These are phyloP conservation scores for Sporodiniella umbellata DNA, from an alignment of 371 early-diverging fungal species.

Conservation along the genomic window DNA sequence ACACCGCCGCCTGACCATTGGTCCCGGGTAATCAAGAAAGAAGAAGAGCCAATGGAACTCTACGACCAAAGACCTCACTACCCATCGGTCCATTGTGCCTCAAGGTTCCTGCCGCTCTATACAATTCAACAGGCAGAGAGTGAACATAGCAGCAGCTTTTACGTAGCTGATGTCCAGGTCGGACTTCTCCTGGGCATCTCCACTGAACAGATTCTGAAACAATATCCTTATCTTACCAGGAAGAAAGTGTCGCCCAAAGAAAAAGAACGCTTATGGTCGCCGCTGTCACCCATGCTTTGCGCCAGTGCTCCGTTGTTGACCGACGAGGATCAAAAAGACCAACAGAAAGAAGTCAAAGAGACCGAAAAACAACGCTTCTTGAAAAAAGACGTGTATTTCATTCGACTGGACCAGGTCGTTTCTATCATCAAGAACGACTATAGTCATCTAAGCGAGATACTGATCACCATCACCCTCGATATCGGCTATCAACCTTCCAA, in stretches of 20 bases:
- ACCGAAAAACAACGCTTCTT: constrained; percentile 59
- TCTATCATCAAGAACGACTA: constrained; percentile 61
- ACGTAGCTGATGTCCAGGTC: constrained; percentile 68
- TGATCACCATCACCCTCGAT: constrained; percentile 70
- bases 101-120: constrained; percentile 57
- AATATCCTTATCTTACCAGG: constrained; percentile 59
- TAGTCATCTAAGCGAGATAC: constrained; percentile 56
- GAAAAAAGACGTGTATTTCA: constrained; percentile 56
- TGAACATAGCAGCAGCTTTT: constrained; percentile 40
- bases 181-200: constrained; percentile 56
- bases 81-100: constrained; percentile 19
- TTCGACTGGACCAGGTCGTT: constrained; percentile 62
- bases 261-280: constrained; percentile 72
- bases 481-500: constrained; percentile 42
- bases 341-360: constrained; percentile 33
- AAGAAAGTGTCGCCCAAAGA: constrained; percentile 51
- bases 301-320: constrained; percentile 15
- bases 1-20: constrained; percentile 48
- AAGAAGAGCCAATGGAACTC: constrained; percentile 13
- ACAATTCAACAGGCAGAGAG: constrained; percentile 55
- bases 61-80: constrained; percentile 5
- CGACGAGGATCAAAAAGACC: constrained; percentile 5
- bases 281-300: constrained; percentile 63
- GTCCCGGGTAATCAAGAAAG: constrained; percentile 37
- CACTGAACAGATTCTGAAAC: constrained; percentile 41